phyloP scores from a whole-genome alignment of 1,139 yeast genomes.

The Debaryomyces subglobosus region DNA sequence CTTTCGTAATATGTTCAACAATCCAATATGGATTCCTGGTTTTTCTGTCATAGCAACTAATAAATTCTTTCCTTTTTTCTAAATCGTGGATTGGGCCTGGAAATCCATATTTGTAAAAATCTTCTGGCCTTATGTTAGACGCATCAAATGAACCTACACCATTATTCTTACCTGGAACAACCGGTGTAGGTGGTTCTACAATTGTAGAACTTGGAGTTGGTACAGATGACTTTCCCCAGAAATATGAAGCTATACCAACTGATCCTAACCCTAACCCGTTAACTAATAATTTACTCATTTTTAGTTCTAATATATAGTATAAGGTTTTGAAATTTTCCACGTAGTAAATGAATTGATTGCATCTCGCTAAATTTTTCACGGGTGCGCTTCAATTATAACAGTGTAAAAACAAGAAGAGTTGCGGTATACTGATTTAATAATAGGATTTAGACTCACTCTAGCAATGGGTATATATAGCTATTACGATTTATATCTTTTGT shows the following conservation, averaged over 20 bases:
- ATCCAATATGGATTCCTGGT: constrained; percentile 89
- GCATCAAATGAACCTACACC: constrained; percentile 28
- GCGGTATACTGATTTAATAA: background rate
- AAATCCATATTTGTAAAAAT: constrained; percentile 83
- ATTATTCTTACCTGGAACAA: constrained; percentile 20
- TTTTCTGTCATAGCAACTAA: constrained; percentile 84
- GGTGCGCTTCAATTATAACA: background rate
- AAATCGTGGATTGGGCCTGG: constrained; percentile 95
- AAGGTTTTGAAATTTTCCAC: constrained; percentile 1
- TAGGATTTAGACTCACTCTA: background rate
- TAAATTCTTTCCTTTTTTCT: constrained; percentile 70
- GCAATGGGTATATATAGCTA: background rate
- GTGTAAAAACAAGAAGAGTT: background rate
- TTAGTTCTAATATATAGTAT: background rate
- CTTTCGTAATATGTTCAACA: constrained; percentile 84
- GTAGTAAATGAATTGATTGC: background rate
- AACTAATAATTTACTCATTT: constrained; percentile 36
- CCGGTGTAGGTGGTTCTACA: constrained; percentile 8
- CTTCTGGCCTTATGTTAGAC: constrained; percentile 62
- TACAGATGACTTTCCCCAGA: constrained; percentile 41
- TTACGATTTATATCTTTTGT: background rate
- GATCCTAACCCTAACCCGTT: constrained; percentile 40
- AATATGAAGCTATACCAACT: constrained; percentile 46
- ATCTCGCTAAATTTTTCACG: background rate
- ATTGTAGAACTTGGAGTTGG: constrained; percentile 12